Percentiles rank a stretch among this genome's conserved stretches.
Conservation (phyloP, 108 stramenopile species). For the Cyclotella sp. region DNA sequence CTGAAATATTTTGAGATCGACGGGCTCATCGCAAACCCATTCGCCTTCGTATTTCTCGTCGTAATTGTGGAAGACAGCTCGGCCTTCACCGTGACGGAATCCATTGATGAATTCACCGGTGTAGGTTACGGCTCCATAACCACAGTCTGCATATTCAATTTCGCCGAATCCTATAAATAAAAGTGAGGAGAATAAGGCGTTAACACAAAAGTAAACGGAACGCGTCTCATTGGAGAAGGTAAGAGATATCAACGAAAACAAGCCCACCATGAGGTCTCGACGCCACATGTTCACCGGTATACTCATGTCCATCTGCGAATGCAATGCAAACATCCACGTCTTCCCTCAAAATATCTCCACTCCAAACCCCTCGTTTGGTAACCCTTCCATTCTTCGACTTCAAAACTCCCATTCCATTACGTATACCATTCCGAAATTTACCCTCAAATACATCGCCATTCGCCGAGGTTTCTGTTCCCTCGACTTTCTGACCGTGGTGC, state of each 20-base stretch:
- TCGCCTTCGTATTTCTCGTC: slow-evolving; percentile 44
- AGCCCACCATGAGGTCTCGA: slow-evolving; percentile 44
- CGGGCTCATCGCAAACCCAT: slow-evolving; percentile 45
- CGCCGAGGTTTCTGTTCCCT: slow-evolving; percentile 29
- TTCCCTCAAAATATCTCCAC: slow-evolving; percentile 29
- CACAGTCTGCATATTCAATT: slow-evolving; percentile 41
- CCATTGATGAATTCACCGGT: slow-evolving; percentile 43
- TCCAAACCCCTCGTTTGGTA: slow-evolving; percentile 36
- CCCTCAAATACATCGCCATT: slow-evolving; percentile 54
- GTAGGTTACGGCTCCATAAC: slow-evolving; percentile 33
- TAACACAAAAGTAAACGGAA: not conserved
- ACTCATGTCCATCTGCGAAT: slow-evolving; percentile 38
- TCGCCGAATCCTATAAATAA: slow-evolving; percentile 29
- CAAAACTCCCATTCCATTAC: slow-evolving; percentile 43
- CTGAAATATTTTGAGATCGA: slow-evolving; percentile 38
- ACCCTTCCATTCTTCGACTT: slow-evolving; percentile 17
- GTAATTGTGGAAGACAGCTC: slow-evolving; percentile 33
- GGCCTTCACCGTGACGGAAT: slow-evolving; percentile 48
- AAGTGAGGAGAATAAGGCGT: not conserved
- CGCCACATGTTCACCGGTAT: slow-evolving; percentile 37
- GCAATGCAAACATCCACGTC: slow-evolving; percentile 31
- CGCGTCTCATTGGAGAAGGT: not conserved
- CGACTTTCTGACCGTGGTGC: slow-evolving; percentile 23
- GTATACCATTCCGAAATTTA: slow-evolving; percentile 24
- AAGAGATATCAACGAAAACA: not conserved